Evolutionary conservation across 192 early-diverging fungal species (phyloP).

Genomic region (Backusella westeae): DNA sequence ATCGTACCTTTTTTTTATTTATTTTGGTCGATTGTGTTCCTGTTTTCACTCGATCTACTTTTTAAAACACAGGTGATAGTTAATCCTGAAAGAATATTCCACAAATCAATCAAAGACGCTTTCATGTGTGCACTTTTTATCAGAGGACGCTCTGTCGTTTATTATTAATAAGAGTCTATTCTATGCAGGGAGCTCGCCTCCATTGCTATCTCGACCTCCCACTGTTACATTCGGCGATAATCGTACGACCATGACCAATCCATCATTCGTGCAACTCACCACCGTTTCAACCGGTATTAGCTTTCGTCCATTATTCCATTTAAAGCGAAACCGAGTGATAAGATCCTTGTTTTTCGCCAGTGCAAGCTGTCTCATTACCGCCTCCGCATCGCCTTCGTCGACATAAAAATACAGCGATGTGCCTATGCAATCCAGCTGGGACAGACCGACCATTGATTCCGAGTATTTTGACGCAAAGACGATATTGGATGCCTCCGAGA

Average conservation of each 20-base stretch:
- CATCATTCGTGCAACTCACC: slow-evolving; percentile 15
- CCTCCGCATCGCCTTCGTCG: background rate
- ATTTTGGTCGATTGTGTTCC: no score
- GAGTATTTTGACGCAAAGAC: background rate
- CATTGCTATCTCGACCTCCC: background rate
- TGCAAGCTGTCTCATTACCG: background rate
- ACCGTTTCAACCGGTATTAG: slow-evolving; percentile 19
- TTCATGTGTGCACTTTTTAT: no score
- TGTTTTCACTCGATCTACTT: no score
- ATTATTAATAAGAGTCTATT: no score
- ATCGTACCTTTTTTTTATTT: no score
- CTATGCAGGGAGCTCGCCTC: background rate
- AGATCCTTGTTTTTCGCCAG: slow-evolving; percentile 5
- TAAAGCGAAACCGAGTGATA: slow-evolving; percentile 4
- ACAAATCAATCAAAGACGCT: no score
- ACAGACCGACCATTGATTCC: background rate
- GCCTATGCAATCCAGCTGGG: background rate
- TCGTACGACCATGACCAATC: slow-evolving; percentile 25
- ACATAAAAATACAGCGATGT: slow-evolving; percentile 17
- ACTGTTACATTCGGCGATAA: slow-evolving; percentile 9
- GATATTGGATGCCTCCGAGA: background rate
- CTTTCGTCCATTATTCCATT: slow-evolving; percentile 10
- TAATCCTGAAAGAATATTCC: no score
- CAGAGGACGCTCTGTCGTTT: no score
- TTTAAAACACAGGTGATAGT: no score